Evolutionary conservation across 2,329 filamentous ascomycete species (phyloP).

Genomic region (Cordyceps javanica): DNA sequence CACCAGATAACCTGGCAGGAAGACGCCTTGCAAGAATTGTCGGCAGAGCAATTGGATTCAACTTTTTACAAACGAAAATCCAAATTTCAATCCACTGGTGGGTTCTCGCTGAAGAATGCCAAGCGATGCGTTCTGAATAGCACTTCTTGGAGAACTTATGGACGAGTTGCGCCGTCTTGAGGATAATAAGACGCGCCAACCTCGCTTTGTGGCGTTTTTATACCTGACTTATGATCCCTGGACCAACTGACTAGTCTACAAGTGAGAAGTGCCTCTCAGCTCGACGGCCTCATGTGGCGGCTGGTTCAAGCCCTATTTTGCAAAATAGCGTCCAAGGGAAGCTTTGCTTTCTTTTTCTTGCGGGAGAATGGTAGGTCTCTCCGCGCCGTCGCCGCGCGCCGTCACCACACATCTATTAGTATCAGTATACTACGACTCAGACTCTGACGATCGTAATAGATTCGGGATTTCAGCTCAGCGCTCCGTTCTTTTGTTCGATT

Average conservation of each 20-base stretch:
- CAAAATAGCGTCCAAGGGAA: neutral
- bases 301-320: neutral
- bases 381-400: too few species aligned
- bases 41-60: neutral
- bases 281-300: neutral
- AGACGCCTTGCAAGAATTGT: neutral
- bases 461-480: too few species aligned
- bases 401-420: too few species aligned
- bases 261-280: neutral
- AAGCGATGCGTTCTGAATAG: neutral
- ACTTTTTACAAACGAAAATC: neutral
- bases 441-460: neutral
- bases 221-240: neutral
- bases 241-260: neutral
- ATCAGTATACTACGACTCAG: too few species aligned
- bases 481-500: too few species aligned
- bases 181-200: slow-evolving; percentile 2
- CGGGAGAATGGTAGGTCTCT: too few species aligned
- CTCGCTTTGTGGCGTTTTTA: slow-evolving; percentile 6
- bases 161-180: neutral
- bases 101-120: neutral
- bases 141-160: neutral
- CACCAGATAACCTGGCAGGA: neutral
- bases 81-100: neutral
- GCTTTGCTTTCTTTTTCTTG: too few species aligned